These are phyloP conservation scores for Colletotrichum brevisporum DNA, from an alignment of 2,329 filamentous ascomycete genomes.

Conservation along the genomic window DNA sequence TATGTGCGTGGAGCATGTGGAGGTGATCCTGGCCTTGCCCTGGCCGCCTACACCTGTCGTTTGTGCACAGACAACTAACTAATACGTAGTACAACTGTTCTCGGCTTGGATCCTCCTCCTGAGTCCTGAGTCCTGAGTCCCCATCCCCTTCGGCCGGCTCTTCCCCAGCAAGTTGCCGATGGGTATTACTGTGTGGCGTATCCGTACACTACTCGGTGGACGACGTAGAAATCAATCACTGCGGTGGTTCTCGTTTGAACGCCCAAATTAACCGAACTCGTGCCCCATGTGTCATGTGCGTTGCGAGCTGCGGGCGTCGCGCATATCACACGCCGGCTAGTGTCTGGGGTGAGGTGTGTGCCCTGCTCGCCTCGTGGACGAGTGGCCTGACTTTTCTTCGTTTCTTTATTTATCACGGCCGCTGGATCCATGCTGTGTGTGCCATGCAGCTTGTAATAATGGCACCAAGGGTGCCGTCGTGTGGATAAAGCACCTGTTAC, in stretches of 20 bases:
- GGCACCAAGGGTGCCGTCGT: no score
- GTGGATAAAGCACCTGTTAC: no score
- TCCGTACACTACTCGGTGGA: neutral
- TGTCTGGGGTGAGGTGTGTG: constrained; percentile 7
- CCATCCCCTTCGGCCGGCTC: neutral
- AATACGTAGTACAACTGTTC: neutral
- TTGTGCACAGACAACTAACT: neutral
- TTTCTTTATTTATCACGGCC: neutral
- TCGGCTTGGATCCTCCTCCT: neutral
- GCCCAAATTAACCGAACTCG: neutral
- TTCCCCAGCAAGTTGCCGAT: no score
- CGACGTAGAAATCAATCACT: neutral
- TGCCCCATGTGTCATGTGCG: neutral
- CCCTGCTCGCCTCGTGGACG: constrained; percentile 6
- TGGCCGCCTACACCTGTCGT: neutral
- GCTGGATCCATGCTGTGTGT: neutral
- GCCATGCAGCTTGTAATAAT: no score
- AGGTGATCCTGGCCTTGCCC: neutral
- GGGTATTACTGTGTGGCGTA: no score
- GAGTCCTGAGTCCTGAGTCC: neutral
- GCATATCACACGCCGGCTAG: constrained; percentile 15
- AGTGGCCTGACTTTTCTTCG: constrained; percentile 22
- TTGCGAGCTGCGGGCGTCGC: constrained; percentile 5
- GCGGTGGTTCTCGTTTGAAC: neutral
- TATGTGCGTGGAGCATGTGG: no score